These are phyloP conservation scores for Aspergillus sergii DNA, from an alignment of 2,329 filamentous ascomycete species.

Conservation along the genomic window DNA sequence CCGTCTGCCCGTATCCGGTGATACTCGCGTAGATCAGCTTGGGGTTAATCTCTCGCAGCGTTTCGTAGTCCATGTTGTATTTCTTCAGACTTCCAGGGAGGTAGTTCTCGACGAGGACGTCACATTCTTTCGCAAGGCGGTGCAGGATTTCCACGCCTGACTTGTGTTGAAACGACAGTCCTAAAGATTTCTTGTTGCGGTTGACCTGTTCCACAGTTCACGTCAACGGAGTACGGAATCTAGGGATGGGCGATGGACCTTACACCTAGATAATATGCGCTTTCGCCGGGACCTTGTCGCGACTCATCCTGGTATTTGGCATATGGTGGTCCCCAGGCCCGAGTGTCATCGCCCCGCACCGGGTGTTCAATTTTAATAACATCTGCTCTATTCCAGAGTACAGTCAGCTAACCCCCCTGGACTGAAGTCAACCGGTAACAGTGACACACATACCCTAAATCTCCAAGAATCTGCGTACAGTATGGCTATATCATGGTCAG, in stretches of 20 bases:
- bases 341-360: constrained; percentile 84
- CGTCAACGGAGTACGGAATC: neutral
- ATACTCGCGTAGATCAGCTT: constrained; percentile 91
- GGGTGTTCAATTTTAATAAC: constrained; percentile 98
- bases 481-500: constrained; percentile 68
- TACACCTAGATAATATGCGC: constrained; percentile 91
- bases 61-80: constrained; percentile 86
- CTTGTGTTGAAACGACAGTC: constrained; percentile 83
- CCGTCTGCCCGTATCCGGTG: constrained; percentile 94
- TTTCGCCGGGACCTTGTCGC: constrained; percentile 74
- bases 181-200: constrained; percentile 94
- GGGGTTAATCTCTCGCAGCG: constrained; percentile 79
- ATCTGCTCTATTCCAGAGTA: constrained; percentile 67
- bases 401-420: neutral
- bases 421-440: neutral
- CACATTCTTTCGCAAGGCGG: constrained; percentile 78
- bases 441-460: constrained; percentile 73
- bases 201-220: constrained; percentile 66
- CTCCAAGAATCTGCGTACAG: constrained; percentile 93
- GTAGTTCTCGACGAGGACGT: constrained; percentile 96
- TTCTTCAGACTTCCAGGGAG: constrained; percentile 86
- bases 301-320: constrained; percentile 69
- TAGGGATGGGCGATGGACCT: constrained; percentile 21
- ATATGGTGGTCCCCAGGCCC: constrained; percentile 95
- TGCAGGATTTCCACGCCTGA: constrained; percentile 86